phyloP scores from a whole-genome alignment of 177 flowering plant species.

The Tripterygium wilfordii region DNA sequence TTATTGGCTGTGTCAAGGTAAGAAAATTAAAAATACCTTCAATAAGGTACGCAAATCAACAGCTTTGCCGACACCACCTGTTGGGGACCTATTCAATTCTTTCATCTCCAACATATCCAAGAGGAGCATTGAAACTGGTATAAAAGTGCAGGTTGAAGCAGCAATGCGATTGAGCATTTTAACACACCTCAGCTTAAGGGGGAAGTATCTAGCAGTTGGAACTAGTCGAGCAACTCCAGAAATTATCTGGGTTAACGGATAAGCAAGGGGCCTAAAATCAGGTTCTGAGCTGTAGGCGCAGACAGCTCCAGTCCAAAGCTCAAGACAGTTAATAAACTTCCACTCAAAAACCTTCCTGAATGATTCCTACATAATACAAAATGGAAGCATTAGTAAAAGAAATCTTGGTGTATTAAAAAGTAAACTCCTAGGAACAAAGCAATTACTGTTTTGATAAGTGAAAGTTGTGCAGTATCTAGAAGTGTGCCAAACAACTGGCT shows the following conservation, averaged over 20 bases:
- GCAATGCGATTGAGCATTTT: slow-evolving; percentile 93
- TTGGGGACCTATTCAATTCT: slow-evolving; percentile 66
- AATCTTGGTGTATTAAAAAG: neutral
- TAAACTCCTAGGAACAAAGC: neutral
- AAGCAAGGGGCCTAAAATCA: slow-evolving; percentile 77
- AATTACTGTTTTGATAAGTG: too few relatives aligned
- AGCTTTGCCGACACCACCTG: slow-evolving; percentile 86
- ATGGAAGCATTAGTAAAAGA: neutral
- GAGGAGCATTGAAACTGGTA: slow-evolving; percentile 81
- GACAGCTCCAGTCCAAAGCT: slow-evolving; percentile 91
- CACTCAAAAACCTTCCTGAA: slow-evolving; percentile 87
- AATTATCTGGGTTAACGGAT: slow-evolving; percentile 86
- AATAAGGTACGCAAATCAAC: slow-evolving; percentile 59
- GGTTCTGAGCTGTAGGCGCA: slow-evolving; percentile 70
- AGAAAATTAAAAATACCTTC: slow-evolving; percentile 42
- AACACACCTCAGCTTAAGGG: slow-evolving; percentile 80
- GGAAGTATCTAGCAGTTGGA: slow-evolving; percentile 88
- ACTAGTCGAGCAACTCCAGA: slow-evolving; percentile 81
- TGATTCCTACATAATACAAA: slow-evolving; percentile 47
- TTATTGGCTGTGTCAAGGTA: too few relatives aligned
- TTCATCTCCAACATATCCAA: slow-evolving; percentile 94
- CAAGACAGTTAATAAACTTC: slow-evolving; percentile 94
- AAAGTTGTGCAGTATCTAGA: too few relatives aligned
- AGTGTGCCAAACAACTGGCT: too few relatives aligned
- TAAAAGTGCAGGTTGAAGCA: slow-evolving; percentile 61